Conservation (phyloP, 2,329 filamentous ascomycete genomes). For the Epichloe scottii region DNA sequence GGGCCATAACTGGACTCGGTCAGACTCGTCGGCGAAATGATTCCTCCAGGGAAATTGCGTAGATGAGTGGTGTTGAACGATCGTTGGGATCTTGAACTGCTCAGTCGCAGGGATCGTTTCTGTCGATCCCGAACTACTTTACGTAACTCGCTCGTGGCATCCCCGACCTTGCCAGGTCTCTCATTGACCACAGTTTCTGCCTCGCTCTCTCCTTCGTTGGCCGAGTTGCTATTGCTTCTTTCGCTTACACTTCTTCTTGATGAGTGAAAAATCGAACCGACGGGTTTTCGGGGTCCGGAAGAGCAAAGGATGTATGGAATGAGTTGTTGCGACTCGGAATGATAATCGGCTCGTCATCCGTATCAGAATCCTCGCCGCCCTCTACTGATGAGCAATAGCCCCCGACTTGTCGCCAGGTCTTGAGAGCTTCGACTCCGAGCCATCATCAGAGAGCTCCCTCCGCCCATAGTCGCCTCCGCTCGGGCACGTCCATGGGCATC, state of each 20-base stretch:
- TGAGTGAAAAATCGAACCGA: conserved; percentile 34
- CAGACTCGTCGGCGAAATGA: conserved; percentile 39
- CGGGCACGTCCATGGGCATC: conserved; percentile 48
- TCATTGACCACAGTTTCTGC: conserved; percentile 45
- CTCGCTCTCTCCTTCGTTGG: conserved; percentile 40
- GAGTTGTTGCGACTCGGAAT: conserved; percentile 46
- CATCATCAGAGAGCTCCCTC: conserved; percentile 17
- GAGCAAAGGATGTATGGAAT: conserved; percentile 42
- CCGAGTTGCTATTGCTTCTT: conserved; percentile 30
- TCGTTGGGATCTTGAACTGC: conserved; percentile 20
- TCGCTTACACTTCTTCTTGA: conserved; percentile 37
- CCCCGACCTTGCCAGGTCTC: conserved; percentile 29
- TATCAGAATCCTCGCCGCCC: conserved; percentile 38
- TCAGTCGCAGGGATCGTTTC: conserved; percentile 24
- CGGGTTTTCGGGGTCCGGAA: conserved; percentile 39
- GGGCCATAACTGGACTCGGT: conserved; percentile 33
- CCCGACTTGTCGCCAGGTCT: conserved; percentile 17
- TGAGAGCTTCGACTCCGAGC: conserved; percentile 18
- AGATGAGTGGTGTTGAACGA: conserved; percentile 22
- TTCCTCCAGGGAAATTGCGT: conserved; percentile 22
- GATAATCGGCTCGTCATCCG: conserved; percentile 52
- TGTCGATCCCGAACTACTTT: conserved; percentile 43
- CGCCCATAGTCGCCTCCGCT: conserved; percentile 37
- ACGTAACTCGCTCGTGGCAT: conserved; percentile 47
- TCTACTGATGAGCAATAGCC: conserved; percentile 32